Percentiles rank a stretch among this genome's conserved stretches.
These are phyloP conservation scores for Pythium dissimile DNA, from an alignment of 352 stramenopile species.

Conservation along the genomic window DNA sequence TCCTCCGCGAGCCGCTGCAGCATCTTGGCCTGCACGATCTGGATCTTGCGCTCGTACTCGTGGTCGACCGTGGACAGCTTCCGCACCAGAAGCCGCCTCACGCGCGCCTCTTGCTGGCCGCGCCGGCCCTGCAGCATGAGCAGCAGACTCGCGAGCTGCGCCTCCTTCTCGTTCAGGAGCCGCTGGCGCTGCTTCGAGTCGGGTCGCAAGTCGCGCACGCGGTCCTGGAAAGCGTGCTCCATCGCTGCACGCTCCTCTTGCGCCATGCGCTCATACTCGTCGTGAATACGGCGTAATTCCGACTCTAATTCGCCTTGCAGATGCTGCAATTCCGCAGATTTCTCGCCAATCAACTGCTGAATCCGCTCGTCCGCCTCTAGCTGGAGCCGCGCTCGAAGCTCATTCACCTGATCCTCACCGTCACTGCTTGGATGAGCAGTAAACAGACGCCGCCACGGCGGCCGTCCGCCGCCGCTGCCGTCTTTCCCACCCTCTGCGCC, in stretches of 20 bases:
- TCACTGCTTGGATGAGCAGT: background rate
- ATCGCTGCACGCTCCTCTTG: slow-evolving; percentile 37
- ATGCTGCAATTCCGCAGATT: slow-evolving; percentile 26
- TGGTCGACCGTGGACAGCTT: slow-evolving; percentile 36
- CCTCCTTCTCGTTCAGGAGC: slow-evolving; percentile 25
- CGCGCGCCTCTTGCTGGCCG: slow-evolving; percentile 21
- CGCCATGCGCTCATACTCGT: slow-evolving; percentile 26
- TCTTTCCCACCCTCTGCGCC: too few relatives aligned
- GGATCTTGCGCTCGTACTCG: slow-evolving; percentile 43
- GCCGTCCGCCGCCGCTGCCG: background rate
- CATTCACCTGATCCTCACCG: slow-evolving; percentile 34
- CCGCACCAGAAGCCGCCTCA: slow-evolving; percentile 14
- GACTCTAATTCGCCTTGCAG: slow-evolving; percentile 24
- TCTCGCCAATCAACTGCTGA: slow-evolving; percentile 36
- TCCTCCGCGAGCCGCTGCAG: slow-evolving; percentile 47
- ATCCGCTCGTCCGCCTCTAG: slow-evolving; percentile 50
- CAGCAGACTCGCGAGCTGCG: slow-evolving; percentile 38
- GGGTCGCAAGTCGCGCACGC: slow-evolving; percentile 24
- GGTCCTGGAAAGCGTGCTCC: slow-evolving; percentile 8
- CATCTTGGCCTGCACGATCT: slow-evolving; percentile 47
- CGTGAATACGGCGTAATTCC: slow-evolving; percentile 25
- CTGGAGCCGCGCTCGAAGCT: slow-evolving; percentile 43
- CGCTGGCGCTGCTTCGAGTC: background rate
- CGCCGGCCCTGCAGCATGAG: slow-evolving; percentile 41
- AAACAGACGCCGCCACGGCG: background rate